Evolutionary conservation across 495 filamentous ascomycete species (phyloP), one percentile per base, ranked within the genome.

Genomic region (Aspergillus ostianus): DNA sequence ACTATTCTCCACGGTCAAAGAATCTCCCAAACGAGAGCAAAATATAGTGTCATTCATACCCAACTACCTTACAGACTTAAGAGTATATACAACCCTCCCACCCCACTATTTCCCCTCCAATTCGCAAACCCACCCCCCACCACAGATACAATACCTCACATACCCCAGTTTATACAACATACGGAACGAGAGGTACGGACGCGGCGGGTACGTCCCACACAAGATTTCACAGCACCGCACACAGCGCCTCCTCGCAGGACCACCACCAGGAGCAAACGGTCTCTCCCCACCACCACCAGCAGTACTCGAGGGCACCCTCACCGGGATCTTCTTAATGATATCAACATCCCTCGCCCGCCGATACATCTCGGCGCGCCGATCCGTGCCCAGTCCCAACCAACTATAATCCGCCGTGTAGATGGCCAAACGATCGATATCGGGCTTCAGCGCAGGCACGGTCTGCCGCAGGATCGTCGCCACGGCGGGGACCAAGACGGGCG

Each of bases 391-490:
- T 0, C 80, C 81, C n/a, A 84, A 67, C 73, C 79, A 80, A 51
- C 73, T 74, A 50, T 81, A 77, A 53, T 84, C 79, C 9, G 70
- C 69, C 52, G 82, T 67, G 50, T 80, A 77, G 46, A 84, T 76
- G 3, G 75, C 72, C 66, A 80, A 73, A 49, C 75, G 74, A 51
- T 83, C 72, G 48, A 83, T 73, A 29, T 83, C 78, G 7, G 69
- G 56, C 59, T 73, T 74, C 19, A 80, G 56, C 0, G 65, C 60
- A 0, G 73, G 73, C 3, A 81, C 63, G 0, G 72, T 79, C 30
- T 78, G 73, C 15, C 69, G 70, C 6, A 84, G 68, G 6, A 84
- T 67, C 0, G 73, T 75, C n/a, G 64, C 61, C 0, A 82, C 75
- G 7, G 78, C 73, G 1, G 69, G 62, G 27, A 77, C 63, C 8